Base-by-base conservation (phyloP, 2,329 filamentous ascomycete genomes). In the Aspergillus uvarum region DNA sequence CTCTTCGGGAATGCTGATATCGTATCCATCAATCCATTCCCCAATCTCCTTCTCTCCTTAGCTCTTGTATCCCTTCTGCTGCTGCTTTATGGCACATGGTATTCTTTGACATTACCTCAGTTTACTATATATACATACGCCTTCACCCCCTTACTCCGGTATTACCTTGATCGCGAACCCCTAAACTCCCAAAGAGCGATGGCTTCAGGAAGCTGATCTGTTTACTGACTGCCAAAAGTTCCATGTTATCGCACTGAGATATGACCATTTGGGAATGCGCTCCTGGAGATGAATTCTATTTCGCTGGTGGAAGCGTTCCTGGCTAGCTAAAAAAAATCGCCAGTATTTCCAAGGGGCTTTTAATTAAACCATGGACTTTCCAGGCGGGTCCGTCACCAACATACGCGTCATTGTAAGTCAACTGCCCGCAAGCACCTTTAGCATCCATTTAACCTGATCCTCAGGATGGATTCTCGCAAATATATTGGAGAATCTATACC, bases 401-500 rank as follows among this genome's bases (percentile, higher is more conserved):
- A 68, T 78, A 64, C 73, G 72, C 67, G 68, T 73, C 57, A 74
- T 78, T 68, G 77, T 79, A 72, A 66, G 77, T 72, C 48, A 58
- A 8, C n/a, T 54, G 32, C 47, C 26, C 24, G 21, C 51, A 38
- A 26, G 26, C n/a, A 22, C 47, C 32, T 19, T 38, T 24, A 32
- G 21, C 24, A 26, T 57, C 26, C 24, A 38, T 61, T 68, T 75
- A 67, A 75, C 57, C 11, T 42, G 31, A 11, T n/a, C 47, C 42
- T 16, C 51, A 79, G 77, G 76, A 78, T 70, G 76, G 75, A 35
- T 78, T 77, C 67, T 76, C 75, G 62, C 74, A 68, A 42, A 74
- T 79, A 26, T 73, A 78, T 58, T 79, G 77, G 76, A 76, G 75
- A 64, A 73, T 77, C 59, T 77, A 77, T 63, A 76, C 73, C 22